These are phyloP conservation scores for Phialemoniopsis sp. DNA, from an alignment of 2,329 filamentous ascomycete genomes.

Conservation along the genomic window DNA sequence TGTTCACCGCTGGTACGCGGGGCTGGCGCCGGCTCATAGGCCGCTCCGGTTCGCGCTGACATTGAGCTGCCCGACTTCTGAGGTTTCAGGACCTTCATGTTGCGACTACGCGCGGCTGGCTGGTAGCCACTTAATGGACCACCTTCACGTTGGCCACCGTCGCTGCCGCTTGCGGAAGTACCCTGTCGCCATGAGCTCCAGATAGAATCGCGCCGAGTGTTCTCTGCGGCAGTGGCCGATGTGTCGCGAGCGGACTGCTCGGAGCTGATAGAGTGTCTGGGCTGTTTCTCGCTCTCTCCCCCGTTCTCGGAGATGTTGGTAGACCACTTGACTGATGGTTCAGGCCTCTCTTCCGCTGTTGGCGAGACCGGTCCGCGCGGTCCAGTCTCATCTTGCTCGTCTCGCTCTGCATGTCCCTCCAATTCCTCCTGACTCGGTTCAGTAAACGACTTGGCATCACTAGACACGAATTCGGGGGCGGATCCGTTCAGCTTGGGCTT, in stretches of 20 bases:
- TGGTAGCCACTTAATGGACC: conserved; percentile 63
- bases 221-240: conserved; percentile 7
- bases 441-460: conserved; percentile 21
- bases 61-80: conserved; percentile 51
- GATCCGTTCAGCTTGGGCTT: conserved; percentile 54
- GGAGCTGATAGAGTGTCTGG: conserved; percentile 16
- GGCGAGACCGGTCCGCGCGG: conserved; percentile 6
- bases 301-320: conserved; percentile 5
- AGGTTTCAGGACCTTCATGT: conserved; percentile 89
- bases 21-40: conserved; percentile 46
- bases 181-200: conserved; percentile 70
- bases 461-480: conserved; percentile 39
- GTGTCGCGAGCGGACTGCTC: conserved; percentile 12
- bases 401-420: conserved; percentile 2
- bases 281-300: conserved; percentile 30
- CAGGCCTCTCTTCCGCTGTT: conserved; percentile 21
- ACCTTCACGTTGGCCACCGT: conserved; percentile 49
- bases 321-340: conserved; percentile 15
- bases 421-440: conserved; percentile 17
- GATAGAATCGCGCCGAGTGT: conserved; percentile 45
- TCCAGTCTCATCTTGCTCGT: too few species aligned
- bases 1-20: conserved; percentile 42
- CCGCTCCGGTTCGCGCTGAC: conserved; percentile 42
- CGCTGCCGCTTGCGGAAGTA: conserved; percentile 39
- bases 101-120: conserved; percentile 59